Evolutionary conservation across 2,329 filamentous ascomycete genomes (phyloP), one percentile per base, ranked within the genome.

Genomic region (Fusarium sp.): DNA sequence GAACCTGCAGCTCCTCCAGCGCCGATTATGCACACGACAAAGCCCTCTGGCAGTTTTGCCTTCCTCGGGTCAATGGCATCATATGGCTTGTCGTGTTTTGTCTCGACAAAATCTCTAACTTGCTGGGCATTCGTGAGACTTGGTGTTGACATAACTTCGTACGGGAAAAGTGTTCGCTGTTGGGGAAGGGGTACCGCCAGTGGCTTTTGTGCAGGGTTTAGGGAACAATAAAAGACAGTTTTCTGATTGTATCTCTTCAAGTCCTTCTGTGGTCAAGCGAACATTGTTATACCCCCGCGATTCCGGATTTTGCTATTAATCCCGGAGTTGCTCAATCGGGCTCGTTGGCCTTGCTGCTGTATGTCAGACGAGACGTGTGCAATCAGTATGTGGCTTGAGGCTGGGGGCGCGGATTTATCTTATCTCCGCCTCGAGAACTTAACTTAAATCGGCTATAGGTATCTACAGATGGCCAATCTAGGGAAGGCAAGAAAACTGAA

Each of bases 1-100:
- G 64, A 38, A 6, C 66, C 66, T 14, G 66, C 55, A 3, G 66
- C 66, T 3, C 66, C 66, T 6, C 66, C 66, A 15, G 55, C 66
- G 17, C 66, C 66, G 2, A 69, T 69, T 12, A 69, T 63, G 5
- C 66, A 69, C 1, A 69, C 36, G 5, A 55, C 66, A 9, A 47
- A 69, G 1, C 13, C 26, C 0, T 44, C 5, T 12, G 42, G 17
- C 0, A 69, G 20, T 14, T 38, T 3, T 3, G 26, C 8, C 3
- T 24, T 49, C 8, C 2, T 6, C 1, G 64, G 36, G 20, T 63
- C 48, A 7, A 69, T 63, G 2, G 36, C 20, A 1, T 38, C 6
- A 33, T 69, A 69, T 20, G 55, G 66, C 7, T 35, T 69, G n/a
- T 55, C 36, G 10, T 69, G 55, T 1, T 20, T 35, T 5, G 26